Evolutionary conservation across 2,329 filamentous ascomycete genomes (phyloP).

Genomic region (Aspergillus texensis): DNA sequence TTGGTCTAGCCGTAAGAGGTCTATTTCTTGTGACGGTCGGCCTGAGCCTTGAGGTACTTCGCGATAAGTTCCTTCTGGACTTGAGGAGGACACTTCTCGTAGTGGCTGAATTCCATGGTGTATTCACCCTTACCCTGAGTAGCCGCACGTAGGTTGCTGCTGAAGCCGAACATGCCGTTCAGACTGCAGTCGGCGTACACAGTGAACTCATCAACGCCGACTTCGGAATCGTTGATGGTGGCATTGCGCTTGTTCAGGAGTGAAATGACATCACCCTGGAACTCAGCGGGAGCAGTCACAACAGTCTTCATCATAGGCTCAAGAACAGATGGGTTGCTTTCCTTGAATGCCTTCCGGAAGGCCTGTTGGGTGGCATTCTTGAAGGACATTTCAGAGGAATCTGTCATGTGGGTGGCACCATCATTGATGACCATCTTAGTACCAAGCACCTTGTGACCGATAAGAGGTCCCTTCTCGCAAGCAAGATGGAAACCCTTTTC

Average conservation of each 20-base stretch:
- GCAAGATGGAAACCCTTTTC: slow-evolving; percentile 88
- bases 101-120: slow-evolving; percentile 98
- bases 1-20: neutral
- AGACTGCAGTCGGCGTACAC: slow-evolving; percentile 88
- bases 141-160: slow-evolving; percentile 82
- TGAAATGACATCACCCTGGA: slow-evolving; percentile 94
- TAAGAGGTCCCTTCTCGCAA: slow-evolving; percentile 82
- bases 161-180: slow-evolving; percentile 98
- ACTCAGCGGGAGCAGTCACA: slow-evolving; percentile 93
- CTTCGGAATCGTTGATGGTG: slow-evolving; percentile 92
- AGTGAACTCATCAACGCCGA: slow-evolving; percentile 90
- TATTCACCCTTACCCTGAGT: slow-evolving; percentile 99
- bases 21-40: slow-evolving; percentile 65
- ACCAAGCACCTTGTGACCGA: slow-evolving; percentile 91
- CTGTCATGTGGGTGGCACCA: slow-evolving; percentile 94
- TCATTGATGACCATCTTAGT: slow-evolving; percentile 91
- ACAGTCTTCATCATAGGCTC: slow-evolving; percentile 99
- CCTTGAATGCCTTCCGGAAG: slow-evolving; percentile 89
- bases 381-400: slow-evolving; percentile 97
- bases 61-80: slow-evolving; percentile 75
- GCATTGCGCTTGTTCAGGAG: slow-evolving; percentile 96
- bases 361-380: slow-evolving; percentile 92
- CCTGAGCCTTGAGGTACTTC: slow-evolving; percentile 68
- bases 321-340: slow-evolving; percentile 79
- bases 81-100: slow-evolving; percentile 81